Percentiles rank a stretch among this genome's conserved stretches.
Conservation (phyloP, 257 asterid species). For the Penstemon eatonii region DNA sequence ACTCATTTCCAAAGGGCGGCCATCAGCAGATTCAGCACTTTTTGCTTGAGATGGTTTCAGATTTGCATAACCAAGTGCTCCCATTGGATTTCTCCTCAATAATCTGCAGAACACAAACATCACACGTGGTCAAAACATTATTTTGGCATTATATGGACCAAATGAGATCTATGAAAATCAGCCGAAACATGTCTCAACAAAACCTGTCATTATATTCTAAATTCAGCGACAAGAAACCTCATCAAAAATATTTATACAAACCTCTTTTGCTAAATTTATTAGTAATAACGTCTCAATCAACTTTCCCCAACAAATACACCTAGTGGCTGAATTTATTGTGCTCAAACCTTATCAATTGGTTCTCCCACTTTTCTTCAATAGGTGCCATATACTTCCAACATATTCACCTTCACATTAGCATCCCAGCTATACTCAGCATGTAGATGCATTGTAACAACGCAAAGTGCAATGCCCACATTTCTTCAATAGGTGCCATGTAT, state of each 20-base stretch:
- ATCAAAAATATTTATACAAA: constrained; percentile 10
- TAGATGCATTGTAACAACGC: no score
- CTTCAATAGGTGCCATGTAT: no score
- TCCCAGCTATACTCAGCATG: constrained; percentile 13
- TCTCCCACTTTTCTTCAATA: not conserved
- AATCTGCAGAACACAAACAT: constrained; percentile 51
- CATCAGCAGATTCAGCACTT: constrained; percentile 51
- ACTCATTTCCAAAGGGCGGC: constrained; percentile 82
- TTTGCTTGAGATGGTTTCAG: constrained; percentile 44
- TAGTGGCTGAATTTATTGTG: not conserved
- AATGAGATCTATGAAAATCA: constrained; percentile 17
- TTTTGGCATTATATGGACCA: constrained; percentile 15
- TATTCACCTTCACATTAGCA: constrained; percentile 14
- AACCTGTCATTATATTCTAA: constrained; percentile 21
- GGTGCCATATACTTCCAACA: not conserved
- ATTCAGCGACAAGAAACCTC: constrained; percentile 13
- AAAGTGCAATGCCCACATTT: no score
- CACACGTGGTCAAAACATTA: constrained; percentile 26
- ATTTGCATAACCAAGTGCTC: constrained; percentile 88
- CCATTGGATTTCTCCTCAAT: constrained; percentile 97
- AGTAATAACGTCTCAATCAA: not conserved
- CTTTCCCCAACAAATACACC: not conserved
- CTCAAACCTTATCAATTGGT: not conserved
- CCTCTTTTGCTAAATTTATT: constrained; percentile 24
- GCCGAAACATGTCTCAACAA: constrained; percentile 15